Percentiles rank a stretch among this genome's conserved stretches.
These are phyloP conservation scores for Rhizopus microsporus DNA, from an alignment of 371 early-diverging fungal species.

Conservation along the genomic window DNA sequence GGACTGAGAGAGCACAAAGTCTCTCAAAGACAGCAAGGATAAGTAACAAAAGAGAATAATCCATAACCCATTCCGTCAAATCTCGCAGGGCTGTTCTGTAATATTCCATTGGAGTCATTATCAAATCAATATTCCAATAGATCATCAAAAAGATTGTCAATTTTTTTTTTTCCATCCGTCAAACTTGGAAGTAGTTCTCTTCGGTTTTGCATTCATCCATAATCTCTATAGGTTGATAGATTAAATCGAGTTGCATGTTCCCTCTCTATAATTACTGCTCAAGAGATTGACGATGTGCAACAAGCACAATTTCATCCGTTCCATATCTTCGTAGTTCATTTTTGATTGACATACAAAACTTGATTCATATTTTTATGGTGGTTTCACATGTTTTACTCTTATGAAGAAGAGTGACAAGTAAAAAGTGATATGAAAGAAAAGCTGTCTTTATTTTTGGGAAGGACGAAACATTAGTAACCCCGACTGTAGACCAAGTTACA, in stretches of 20 bases:
- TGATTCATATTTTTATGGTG: too few species aligned
- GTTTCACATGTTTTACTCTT: too few species aligned
- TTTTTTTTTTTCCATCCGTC: conserved; percentile 20
- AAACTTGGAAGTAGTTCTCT: conserved; percentile 20
- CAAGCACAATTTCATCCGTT: conserved; percentile 21
- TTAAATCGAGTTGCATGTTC: conserved; percentile 18
- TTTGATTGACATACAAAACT: conserved; percentile 15
- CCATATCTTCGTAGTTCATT: conserved; percentile 18
- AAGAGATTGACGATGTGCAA: conserved; percentile 17
- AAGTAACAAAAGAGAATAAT: background rate
- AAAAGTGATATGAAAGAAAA: too few species aligned
- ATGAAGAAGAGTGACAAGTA: too few species aligned
- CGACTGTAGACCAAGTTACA: too few species aligned
- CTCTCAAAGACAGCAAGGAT: conserved; percentile 5
- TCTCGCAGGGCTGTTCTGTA: conserved; percentile 8
- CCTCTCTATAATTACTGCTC: conserved; percentile 18
- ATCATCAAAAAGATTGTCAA: conserved; percentile 17
- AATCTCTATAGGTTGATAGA: conserved; percentile 18
- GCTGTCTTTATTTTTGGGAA: too few species aligned
- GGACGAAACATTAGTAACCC: too few species aligned
- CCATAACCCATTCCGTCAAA: background rate
- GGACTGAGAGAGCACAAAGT: conserved; percentile 16
- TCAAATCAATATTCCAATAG: conserved; percentile 22
- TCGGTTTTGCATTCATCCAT: conserved; percentile 22
- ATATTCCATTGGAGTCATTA: conserved; percentile 21